Conservation (phyloP, 2,329 filamentous ascomycete genomes). For the Penicillium palitans region DNA sequence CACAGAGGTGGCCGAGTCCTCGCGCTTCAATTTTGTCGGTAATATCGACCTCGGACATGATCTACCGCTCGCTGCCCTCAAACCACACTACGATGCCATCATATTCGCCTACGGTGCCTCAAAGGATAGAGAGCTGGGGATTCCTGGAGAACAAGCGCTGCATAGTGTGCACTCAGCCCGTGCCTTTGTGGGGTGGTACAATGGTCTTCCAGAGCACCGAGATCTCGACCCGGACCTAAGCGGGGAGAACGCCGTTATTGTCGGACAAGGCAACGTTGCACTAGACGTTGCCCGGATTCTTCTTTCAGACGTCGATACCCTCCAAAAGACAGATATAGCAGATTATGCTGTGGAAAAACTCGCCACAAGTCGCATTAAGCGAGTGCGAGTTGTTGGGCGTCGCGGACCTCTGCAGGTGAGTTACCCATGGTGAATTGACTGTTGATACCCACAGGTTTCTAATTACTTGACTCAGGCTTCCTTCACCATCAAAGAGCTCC, state of each 20-base stretch:
- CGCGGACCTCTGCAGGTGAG: conserved; percentile 82
- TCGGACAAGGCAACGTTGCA: conserved; percentile 95
- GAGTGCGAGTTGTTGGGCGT: conserved; percentile 83
- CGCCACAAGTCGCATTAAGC: conserved; percentile 69
- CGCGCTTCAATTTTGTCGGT: conserved; percentile 85
- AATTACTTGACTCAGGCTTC: conserved; percentile 60
- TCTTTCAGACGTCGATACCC: conserved; percentile 69
- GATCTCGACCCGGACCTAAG: conserved; percentile 70
- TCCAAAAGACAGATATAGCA: conserved; percentile 84
- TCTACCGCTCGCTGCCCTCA: conserved; percentile 67
- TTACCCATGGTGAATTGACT: background rate
- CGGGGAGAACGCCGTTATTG: conserved; percentile 79
- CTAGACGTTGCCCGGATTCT: conserved; percentile 89
- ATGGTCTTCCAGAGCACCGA: conserved; percentile 82
- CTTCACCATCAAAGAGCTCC: conserved; percentile 92
- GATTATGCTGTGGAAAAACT: conserved; percentile 76
- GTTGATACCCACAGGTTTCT: conserved; percentile 3
- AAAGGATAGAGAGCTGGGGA: conserved; percentile 73
- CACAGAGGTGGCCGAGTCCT: conserved; percentile 77
- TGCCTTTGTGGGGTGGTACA: conserved; percentile 98
- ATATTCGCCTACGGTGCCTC: conserved; percentile 92
- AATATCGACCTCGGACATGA: conserved; percentile 76
- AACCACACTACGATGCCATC: conserved; percentile 85
- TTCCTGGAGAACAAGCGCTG: conserved; percentile 70
- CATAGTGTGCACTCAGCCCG: conserved; percentile 81